Conservation (phyloP, 306 rosid species). For the Vigna unguiculata region DNA sequence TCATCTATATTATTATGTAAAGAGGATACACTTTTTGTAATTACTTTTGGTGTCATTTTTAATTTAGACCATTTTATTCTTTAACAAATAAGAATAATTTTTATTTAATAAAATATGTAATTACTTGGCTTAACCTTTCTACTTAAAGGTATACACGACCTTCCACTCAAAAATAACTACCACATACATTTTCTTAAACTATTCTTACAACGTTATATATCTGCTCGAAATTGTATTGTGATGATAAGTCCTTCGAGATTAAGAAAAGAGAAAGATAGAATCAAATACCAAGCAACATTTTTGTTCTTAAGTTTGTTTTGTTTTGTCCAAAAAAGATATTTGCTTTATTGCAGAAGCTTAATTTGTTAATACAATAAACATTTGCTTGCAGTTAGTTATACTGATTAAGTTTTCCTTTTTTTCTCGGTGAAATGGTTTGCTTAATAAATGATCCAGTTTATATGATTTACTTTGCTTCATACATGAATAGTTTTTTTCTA, state of each 20-base stretch:
- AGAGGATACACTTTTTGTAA: no score
- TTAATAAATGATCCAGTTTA: neutral
- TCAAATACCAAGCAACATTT: neutral
- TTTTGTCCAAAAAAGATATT: neutral
- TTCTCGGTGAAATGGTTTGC: constrained; percentile 1
- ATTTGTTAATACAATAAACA: neutral
- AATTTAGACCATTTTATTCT: no score
- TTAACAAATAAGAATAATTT: no score
- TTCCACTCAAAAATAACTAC: no score
- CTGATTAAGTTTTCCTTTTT: neutral
- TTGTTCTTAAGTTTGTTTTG: constrained; percentile 1
- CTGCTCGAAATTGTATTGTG: neutral
- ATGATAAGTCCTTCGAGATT: neutral
- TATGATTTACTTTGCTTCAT: constrained; percentile 34
- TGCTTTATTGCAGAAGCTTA: constrained; percentile 16
- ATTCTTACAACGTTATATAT: no score
- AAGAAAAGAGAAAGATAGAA: neutral
- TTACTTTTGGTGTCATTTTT: no score
- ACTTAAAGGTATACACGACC: no score
- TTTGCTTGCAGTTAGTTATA: neutral
- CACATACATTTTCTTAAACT: no score
- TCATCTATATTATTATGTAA: neutral
- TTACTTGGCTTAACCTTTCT: no score
- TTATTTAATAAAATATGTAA: no score
- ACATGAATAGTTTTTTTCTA: constrained; percentile 11